Base-by-base conservation (phyloP, 2,329 filamentous ascomycete genomes). In the Exophiala sp. region DNA sequence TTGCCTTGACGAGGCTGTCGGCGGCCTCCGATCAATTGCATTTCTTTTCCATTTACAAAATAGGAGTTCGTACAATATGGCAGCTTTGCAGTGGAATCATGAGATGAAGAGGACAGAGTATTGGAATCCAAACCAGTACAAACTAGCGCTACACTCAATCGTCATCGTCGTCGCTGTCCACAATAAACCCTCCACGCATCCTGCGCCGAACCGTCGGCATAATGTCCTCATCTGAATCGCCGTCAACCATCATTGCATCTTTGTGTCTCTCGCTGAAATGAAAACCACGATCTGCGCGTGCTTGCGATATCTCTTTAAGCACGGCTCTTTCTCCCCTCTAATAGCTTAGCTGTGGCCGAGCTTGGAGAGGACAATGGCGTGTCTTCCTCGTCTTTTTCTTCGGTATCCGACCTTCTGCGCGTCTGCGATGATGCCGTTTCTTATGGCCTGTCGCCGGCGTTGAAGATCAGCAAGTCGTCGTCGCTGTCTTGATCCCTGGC, bases 351-450 rank as follows among this genome's bases (percentile, higher is more conserved):
- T 32, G 48, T 43, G 19, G 47, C 46, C 22, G 58, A 50, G 40
- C 43, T 55, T 22, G 51, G 59, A 5, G 60, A 62, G 9, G 60
- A 62, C 41, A 60, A 35, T 2, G 62, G 62, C 11, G 62, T 64
- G 24, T 57, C 64, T 61, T 57, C 63, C 60, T 50, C 61, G 56
- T 50, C 64, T 59, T 16, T 24, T 19, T 18, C 34, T 37, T 37
- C 34, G 7, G 14, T 37, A 19, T 37, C 34, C 11, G 34, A 37
- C 34, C 19, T 37, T 19, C 34, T n/a, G 7, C 7, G 34, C 3
- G n/a, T 37, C 14, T 37, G 34, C 11, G 34, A 37, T 16, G 34
- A 37, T 18, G 34, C 57, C 14, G 48, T 55, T 21, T 50, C 54
- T 16, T 50, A 23, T 11, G 34, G 43, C 14, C 52, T 42, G 21